phyloP scores from a whole-genome alignment of 306 rosid genomes.

The Cicer arietinum region DNA sequence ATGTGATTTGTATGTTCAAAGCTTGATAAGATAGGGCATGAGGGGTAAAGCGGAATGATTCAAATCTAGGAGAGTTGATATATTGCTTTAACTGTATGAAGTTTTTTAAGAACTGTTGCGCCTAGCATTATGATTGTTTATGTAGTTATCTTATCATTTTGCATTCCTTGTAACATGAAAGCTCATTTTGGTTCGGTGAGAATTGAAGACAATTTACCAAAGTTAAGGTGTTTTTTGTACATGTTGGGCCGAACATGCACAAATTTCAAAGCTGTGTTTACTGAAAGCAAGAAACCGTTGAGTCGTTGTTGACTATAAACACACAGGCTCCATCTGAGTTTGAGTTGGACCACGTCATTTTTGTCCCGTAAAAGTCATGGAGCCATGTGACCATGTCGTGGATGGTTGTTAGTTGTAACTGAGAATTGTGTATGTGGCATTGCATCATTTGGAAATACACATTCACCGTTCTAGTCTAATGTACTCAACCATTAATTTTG shows the following conservation, averaged over 20 bases:
- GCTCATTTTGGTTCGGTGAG: constrained; percentile 21
- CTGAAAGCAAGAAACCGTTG: background rate
- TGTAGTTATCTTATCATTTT: constrained; percentile 33
- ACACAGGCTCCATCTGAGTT: constrained; percentile 25
- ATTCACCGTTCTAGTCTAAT: background rate
- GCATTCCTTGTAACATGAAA: constrained; percentile 12
- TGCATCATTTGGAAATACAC: constrained; percentile 35
- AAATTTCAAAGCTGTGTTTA: background rate
- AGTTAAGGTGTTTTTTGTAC: constrained; percentile 11
- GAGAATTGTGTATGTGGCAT: background rate
- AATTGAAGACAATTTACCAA: constrained; percentile 33
- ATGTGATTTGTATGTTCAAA: constrained; percentile 8
- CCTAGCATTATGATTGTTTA: background rate
- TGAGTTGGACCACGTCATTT: background rate
- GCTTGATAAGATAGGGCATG: constrained; percentile 18
- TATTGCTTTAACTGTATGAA: background rate
- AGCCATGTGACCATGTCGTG: constrained; percentile 5
- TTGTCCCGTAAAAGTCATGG: background rate
- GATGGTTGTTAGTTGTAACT: constrained; percentile 23
- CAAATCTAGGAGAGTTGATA: constrained; percentile 31
- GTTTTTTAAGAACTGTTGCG: constrained; percentile 10
- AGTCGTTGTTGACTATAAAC: background rate
- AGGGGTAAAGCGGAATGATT: background rate
- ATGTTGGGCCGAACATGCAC: background rate
- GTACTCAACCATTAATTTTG: constrained; percentile 18